Evolutionary conservation across 202 grass and related monocot species (phyloP).

Genomic region (Bolboschoenoplectus hybrid): DNA sequence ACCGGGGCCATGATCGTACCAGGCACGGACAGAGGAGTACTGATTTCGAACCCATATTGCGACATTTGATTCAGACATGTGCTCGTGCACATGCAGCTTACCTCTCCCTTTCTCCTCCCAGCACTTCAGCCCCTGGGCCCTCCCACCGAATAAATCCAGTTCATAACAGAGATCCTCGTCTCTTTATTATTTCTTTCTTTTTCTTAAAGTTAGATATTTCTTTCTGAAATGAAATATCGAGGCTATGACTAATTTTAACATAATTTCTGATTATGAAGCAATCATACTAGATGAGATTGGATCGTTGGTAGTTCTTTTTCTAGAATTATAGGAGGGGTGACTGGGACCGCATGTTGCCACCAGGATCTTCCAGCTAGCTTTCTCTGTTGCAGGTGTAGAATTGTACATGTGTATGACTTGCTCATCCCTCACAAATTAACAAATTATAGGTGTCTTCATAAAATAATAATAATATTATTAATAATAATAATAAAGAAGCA

Average conservation of each 20-base stretch:
- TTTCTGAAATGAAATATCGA: too few species aligned
- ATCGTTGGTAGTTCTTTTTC: background rate
- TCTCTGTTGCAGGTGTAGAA: background rate
- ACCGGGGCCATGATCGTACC: too few species aligned
- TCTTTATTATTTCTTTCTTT: too few species aligned
- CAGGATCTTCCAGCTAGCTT: conserved; percentile 6
- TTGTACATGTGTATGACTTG: too few species aligned
- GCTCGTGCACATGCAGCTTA: conserved; percentile 35
- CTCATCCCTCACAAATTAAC: too few species aligned
- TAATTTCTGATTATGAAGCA: background rate
- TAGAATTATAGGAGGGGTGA: background rate
- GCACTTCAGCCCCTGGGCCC: background rate
- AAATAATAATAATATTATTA: too few species aligned
- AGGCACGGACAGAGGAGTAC: conserved; percentile 13
- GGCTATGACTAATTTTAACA: background rate
- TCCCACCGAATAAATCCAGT: background rate
- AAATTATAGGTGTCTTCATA: too few species aligned
- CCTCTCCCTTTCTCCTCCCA: background rate
- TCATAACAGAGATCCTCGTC: too few species aligned
- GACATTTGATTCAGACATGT: conserved; percentile 38
- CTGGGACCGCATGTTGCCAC: background rate
- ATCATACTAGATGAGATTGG: background rate
- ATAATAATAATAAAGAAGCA: too few species aligned
- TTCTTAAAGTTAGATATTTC: too few species aligned
- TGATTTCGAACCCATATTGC: conserved; percentile 4